These are phyloP conservation scores for Epichloe hybrida DNA, from an alignment of 2,329 filamentous ascomycete species.

Conservation along the genomic window DNA sequence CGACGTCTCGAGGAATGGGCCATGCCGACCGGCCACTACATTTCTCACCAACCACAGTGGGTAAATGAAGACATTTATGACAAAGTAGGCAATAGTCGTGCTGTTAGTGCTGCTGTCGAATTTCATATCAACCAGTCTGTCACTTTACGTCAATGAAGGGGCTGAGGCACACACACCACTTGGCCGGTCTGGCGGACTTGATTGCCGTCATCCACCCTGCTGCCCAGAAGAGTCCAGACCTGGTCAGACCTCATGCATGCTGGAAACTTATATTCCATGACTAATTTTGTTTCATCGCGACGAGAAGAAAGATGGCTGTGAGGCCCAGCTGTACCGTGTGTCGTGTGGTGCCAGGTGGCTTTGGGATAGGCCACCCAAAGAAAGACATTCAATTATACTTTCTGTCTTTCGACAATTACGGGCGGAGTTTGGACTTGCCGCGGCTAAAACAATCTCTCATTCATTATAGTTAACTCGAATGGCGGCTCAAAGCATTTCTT, in stretches of 20 bases:
- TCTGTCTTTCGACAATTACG: too few species aligned
- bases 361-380: too few species aligned
- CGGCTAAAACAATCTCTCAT: too few species aligned
- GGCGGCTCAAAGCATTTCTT: too few species aligned
- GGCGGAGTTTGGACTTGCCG: too few species aligned
- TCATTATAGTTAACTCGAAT: too few species aligned
- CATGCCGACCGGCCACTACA: background rate
- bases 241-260: background rate
- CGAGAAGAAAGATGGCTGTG: too few species aligned
- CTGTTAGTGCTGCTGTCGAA: too few species aligned
- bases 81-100: background rate
- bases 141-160: background rate
- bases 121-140: background rate
- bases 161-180: background rate
- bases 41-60: background rate
- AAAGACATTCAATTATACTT: too few species aligned
- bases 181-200: background rate
- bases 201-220: background rate
- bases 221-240: background rate
- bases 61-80: background rate
- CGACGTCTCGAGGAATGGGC: constrained; percentile 1
- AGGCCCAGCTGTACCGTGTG: too few species aligned
- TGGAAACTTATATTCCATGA: background rate
- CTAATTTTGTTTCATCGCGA: background rate
- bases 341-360: too few species aligned